Conservation (phyloP, 2,329 filamentous ascomycete genomes). For the Pestalotiopsis sp. region DNA sequence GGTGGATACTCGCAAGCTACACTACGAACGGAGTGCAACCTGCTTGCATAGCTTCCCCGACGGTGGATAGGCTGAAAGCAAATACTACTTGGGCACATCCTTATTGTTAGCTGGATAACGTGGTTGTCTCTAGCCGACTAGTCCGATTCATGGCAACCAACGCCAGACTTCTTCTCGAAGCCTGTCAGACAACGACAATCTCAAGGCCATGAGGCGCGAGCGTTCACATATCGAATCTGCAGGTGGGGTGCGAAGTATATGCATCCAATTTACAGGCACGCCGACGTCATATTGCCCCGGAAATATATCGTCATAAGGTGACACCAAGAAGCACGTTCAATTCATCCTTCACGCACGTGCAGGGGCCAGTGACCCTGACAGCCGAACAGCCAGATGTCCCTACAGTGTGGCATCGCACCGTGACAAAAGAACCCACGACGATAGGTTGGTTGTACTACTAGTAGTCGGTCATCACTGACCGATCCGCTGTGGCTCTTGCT, state of each 20-base stretch:
- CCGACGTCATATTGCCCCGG: slow-evolving; percentile 12
- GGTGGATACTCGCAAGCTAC: background rate
- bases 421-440: background rate
- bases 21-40: background rate
- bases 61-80: background rate
- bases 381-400: background rate
- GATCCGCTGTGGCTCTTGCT: too few relatives aligned
- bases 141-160: background rate
- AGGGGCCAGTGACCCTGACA: slow-evolving; percentile 1
- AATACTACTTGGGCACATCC: background rate
- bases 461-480: too few relatives aligned
- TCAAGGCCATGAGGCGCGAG: background rate
- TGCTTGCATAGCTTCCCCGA: background rate
- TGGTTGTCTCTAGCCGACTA: background rate
- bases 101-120: background rate
- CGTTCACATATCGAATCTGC: background rate
- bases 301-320: slow-evolving; percentile 9
- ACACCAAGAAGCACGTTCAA: slow-evolving; percentile 2
- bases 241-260: slow-evolving; percentile 2
- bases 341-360: background rate
- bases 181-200: background rate
- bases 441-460: background rate
- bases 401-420: slow-evolving; percentile 6
- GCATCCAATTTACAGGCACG: slow-evolving; percentile 5
- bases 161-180: slow-evolving; percentile 10